These are phyloP conservation scores for Arabidopsis lyrata DNA, from an alignment of 441 rosid genomes.

Conservation along the genomic window DNA sequence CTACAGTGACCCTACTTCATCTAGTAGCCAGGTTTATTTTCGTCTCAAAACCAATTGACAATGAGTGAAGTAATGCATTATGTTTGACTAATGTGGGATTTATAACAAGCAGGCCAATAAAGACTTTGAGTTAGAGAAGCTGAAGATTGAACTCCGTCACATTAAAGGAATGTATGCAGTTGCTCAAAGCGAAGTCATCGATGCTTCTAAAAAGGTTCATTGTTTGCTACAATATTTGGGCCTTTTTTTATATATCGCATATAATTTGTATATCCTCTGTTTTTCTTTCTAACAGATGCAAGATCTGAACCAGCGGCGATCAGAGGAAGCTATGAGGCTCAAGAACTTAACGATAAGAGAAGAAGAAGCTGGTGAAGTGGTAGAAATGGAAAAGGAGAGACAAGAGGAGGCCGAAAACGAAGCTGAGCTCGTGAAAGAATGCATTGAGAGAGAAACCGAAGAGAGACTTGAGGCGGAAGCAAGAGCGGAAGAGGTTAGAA, in stretches of 20 bases:
- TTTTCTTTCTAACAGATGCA: slow-evolving; percentile 52
- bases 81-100: background rate
- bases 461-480: slow-evolving; percentile 59
- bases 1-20: slow-evolving; percentile 52
- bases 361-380: slow-evolving; percentile 61
- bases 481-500: slow-evolving; percentile 56
- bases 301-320: slow-evolving; percentile 54
- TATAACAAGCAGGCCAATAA: slow-evolving; percentile 53
- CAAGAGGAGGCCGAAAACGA: slow-evolving; percentile 64
- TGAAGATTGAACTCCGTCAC: slow-evolving; percentile 88
- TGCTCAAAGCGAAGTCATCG: slow-evolving; percentile 81
- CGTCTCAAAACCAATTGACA: background rate
- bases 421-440: slow-evolving; percentile 54
- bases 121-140: slow-evolving; percentile 85
- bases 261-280: slow-evolving; percentile 22
- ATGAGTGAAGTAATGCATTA: background rate
- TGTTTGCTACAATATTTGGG: slow-evolving; percentile 21
- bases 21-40: slow-evolving; percentile 56
- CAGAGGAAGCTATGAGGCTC: slow-evolving; percentile 69
- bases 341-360: slow-evolving; percentile 59
- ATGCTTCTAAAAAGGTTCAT: slow-evolving; percentile 67
- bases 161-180: slow-evolving; percentile 76
- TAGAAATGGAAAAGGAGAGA: slow-evolving; percentile 67
- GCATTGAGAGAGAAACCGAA: slow-evolving; percentile 66
- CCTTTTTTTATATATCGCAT: background rate